A percentile compares a stretch with the other conserved stretches of the same genome.
Evolutionary conservation across 2,329 filamentous ascomycete species (phyloP).

Genomic region (Xylariomycetidae sp.): DNA sequence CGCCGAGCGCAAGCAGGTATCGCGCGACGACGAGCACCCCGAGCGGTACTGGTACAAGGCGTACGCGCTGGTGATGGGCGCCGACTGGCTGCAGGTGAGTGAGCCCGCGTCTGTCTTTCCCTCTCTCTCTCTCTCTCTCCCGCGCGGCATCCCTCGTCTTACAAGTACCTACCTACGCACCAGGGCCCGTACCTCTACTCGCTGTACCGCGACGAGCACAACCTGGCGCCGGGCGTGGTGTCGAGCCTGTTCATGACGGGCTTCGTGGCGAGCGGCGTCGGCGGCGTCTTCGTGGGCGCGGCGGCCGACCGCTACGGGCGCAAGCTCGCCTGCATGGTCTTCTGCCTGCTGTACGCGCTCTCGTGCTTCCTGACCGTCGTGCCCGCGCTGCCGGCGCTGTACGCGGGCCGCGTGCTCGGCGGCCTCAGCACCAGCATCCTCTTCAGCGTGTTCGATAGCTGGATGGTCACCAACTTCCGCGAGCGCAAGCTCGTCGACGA

Average conservation of each 20-base stretch:
- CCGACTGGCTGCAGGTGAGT: conserved; percentile 39
- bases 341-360: conserved; percentile 45
- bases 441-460: conserved; percentile 54
- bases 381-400: conserved; percentile 36
- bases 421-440: conserved; percentile 52
- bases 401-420: conserved; percentile 47
- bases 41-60: conserved; percentile 37
- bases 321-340: conserved; percentile 44
- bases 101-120: too few relatives aligned
- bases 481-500: conserved; percentile 36
- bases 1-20: conserved; percentile 7
- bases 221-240: conserved; percentile 14
- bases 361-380: conserved; percentile 48
- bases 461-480: conserved; percentile 53
- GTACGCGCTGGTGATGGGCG: conserved; percentile 35
- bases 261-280: conserved; percentile 43
- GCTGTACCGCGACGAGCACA: conserved; percentile 23
- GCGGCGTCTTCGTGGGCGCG: conserved; percentile 33
- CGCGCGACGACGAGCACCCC: conserved; percentile 27
- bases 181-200: conserved; percentile 24
- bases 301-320: conserved; percentile 41
- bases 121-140: too few relatives aligned
- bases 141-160: too few relatives aligned
- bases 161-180: too few relatives aligned
- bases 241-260: conserved; percentile 38